phyloP scores from a whole-genome alignment of 352 stramenopile species.

The Elongisporangium undulatum region DNA sequence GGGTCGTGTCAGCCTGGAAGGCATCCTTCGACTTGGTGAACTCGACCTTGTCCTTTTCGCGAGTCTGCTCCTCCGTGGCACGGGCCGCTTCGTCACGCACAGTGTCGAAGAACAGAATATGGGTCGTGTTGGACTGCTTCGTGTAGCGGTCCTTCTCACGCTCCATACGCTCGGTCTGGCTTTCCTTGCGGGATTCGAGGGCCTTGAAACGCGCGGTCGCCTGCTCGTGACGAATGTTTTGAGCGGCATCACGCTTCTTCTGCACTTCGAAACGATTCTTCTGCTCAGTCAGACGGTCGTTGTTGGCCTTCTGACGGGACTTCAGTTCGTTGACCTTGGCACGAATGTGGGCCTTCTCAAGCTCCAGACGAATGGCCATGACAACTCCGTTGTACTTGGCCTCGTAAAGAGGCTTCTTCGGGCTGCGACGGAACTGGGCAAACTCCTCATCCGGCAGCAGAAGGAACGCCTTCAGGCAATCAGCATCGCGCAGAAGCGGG shows the following conservation, averaged over 20 bases:
- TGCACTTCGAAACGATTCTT: slow-evolving; percentile 53
- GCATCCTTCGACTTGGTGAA: slow-evolving; percentile 87
- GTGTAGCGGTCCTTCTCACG: slow-evolving; percentile 81
- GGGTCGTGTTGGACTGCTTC: slow-evolving; percentile 65
- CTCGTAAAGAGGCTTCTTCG: slow-evolving; percentile 74
- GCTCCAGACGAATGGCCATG: slow-evolving; percentile 72
- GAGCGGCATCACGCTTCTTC: slow-evolving; percentile 60
- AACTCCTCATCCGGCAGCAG: slow-evolving; percentile 66
- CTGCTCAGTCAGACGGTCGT: slow-evolving; percentile 59
- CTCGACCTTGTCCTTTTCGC: slow-evolving; percentile 84
- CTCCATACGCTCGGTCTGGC: slow-evolving; percentile 71
- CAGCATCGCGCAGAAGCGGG: slow-evolving; percentile 67
- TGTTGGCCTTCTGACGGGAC: slow-evolving; percentile 66
- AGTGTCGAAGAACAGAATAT: slow-evolving; percentile 86
- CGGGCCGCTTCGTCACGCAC: slow-evolving; percentile 66
- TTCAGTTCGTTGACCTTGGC: slow-evolving; percentile 69
- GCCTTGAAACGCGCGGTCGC: slow-evolving; percentile 71
- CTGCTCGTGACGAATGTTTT: slow-evolving; percentile 76
- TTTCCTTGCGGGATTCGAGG: slow-evolving; percentile 74
- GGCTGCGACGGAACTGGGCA: slow-evolving; percentile 60
- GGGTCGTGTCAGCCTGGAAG: slow-evolving; percentile 83
- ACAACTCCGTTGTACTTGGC: slow-evolving; percentile 77
- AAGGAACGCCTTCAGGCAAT: slow-evolving; percentile 85
- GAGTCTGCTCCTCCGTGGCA: slow-evolving; percentile 75
- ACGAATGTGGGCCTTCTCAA: slow-evolving; percentile 84